Evolutionary conservation across 352 stramenopile species (phyloP), one percentile per base, ranked within the genome.

Genomic region (Pythium grandisporangium): DNA sequence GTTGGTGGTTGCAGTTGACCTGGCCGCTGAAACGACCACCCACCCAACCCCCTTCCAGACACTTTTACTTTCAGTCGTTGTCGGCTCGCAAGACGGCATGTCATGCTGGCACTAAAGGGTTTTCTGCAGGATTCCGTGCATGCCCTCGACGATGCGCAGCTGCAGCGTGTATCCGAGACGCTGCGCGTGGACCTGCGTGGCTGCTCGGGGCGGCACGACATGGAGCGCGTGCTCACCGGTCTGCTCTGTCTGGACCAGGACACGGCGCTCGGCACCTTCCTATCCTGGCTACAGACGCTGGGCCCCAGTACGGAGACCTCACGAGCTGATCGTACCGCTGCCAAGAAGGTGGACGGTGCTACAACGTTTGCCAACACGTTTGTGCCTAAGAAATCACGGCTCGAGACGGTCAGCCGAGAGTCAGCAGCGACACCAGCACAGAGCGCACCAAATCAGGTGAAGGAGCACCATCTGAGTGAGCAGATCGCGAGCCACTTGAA

Each of bases 221-320:
- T 85, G 14, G 64, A 84, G 29, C 63, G 70, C 30, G 54, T 83
- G 16, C 45, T 90, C 14, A 73, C 69, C 1, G 69, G 71, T 0
- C 48, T 90, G 11, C 47, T 90, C 3, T 81, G 68, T 38, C 57
- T 87, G 27, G 76, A 90, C 44, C 65, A 86, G 37, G 71, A 90
- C 53, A 82, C 76, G 3, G 60, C 76, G 4, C 58, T 90, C 0
- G 75, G 76, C 4, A 64, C 79, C 4, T 90, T 90, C 36, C 58
- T 90, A 26, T 55, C 69, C 0, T 90, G 76, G 73, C 42, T 84
- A 14, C n/a, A n/a, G n/a, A n/a, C n/a, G n/a, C n/a, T n/a, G n/a
- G n/a, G n/a, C n/a, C n/a, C n/a, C n/a, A n/a, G n/a, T n/a, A n/a
- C n/a, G n/a, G n/a, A n/a, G n/a, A n/a, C n/a, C n/a, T n/a, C n/a